These are phyloP conservation scores for Pyricularia pennisetigena DNA, from an alignment of 2,329 filamentous ascomycete genomes.

Conservation along the genomic window DNA sequence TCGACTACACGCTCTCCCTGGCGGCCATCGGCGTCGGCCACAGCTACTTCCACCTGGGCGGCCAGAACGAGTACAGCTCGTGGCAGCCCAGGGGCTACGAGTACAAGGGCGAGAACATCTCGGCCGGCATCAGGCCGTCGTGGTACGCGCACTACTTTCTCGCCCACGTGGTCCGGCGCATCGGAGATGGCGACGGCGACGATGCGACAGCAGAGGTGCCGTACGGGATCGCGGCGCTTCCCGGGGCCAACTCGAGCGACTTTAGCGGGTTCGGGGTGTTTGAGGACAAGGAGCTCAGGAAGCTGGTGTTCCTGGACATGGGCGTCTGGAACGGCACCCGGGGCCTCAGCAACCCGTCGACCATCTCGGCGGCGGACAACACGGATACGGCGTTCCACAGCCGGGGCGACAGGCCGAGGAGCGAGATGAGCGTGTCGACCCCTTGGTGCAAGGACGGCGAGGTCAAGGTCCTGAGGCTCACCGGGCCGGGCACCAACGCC, in stretches of 20 bases:
- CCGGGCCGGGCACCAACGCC: slow-evolving; percentile 23
- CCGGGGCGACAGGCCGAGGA: slow-evolving; percentile 15
- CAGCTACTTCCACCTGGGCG: slow-evolving; percentile 12
- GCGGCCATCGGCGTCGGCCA: slow-evolving; percentile 7
- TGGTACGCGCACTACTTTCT: slow-evolving; percentile 26
- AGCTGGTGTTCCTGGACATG: slow-evolving; percentile 25
- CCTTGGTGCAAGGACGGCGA: slow-evolving; percentile 16
- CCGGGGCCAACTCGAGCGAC: slow-evolving; percentile 21
- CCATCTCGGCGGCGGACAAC: slow-evolving; percentile 13
- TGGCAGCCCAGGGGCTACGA: slow-evolving; percentile 15
- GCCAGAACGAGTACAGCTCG: slow-evolving; percentile 13
- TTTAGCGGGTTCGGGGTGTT: slow-evolving; percentile 23
- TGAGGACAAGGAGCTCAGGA: slow-evolving; percentile 11
- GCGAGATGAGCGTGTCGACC: slow-evolving; percentile 17
- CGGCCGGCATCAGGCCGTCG: slow-evolving; percentile 17
- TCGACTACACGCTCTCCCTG: slow-evolving; percentile 24
- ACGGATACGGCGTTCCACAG: slow-evolving; percentile 18
- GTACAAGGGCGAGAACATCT: slow-evolving; percentile 20
- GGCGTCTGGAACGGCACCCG: slow-evolving; percentile 25
- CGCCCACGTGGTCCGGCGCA: slow-evolving; percentile 14
- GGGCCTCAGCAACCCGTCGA: slow-evolving; percentile 23
- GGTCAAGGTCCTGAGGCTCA: slow-evolving; percentile 17
- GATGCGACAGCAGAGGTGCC: neutral
- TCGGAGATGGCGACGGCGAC: neutral
- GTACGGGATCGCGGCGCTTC: slow-evolving; percentile 18